Conservation (phyloP, 129 eudicot genomes). For the Arctium minus region DNA sequence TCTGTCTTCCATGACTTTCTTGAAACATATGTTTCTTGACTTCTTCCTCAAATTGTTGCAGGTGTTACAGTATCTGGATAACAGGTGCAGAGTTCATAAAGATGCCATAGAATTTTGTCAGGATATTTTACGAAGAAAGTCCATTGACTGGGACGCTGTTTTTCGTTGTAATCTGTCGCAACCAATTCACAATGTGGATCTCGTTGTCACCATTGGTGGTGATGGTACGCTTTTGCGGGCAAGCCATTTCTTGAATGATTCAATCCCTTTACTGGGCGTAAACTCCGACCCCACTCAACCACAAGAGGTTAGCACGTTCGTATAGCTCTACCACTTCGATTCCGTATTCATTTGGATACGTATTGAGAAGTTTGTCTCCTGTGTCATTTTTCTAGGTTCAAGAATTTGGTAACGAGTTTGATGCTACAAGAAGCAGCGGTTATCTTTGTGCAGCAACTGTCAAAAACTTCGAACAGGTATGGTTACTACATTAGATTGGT, state of each 20-base stretch:
- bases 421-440: slow-evolving; percentile 93
- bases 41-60: slow-evolving; percentile 26
- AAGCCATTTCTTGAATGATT: slow-evolving; percentile 77
- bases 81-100: slow-evolving; percentile 64
- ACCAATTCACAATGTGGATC: slow-evolving; percentile 75
- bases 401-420: slow-evolving; percentile 62
- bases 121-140: slow-evolving; percentile 54
- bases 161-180: slow-evolving; percentile 47
- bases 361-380: slow-evolving; percentile 1
- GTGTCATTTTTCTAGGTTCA: slow-evolving; percentile 49
- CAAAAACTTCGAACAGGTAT: slow-evolving; percentile 75
- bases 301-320: slow-evolving; percentile 56
- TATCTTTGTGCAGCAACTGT: slow-evolving; percentile 89
- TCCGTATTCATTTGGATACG: background rate
- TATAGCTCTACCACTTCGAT: background rate
- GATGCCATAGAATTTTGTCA: slow-evolving; percentile 70
- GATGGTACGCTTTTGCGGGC: slow-evolving; percentile 92
- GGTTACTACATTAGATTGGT: background rate
- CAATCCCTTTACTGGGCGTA: slow-evolving; percentile 79
- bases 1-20: background rate
- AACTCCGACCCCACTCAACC: slow-evolving; percentile 91
- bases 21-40: background rate
- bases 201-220: slow-evolving; percentile 81
- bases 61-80: slow-evolving; percentile 51
- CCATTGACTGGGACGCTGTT: slow-evolving; percentile 59